Evolutionary conservation across 2,329 filamentous ascomycete genomes (phyloP).

Genomic region (Lasiodiplodia theobromae): DNA sequence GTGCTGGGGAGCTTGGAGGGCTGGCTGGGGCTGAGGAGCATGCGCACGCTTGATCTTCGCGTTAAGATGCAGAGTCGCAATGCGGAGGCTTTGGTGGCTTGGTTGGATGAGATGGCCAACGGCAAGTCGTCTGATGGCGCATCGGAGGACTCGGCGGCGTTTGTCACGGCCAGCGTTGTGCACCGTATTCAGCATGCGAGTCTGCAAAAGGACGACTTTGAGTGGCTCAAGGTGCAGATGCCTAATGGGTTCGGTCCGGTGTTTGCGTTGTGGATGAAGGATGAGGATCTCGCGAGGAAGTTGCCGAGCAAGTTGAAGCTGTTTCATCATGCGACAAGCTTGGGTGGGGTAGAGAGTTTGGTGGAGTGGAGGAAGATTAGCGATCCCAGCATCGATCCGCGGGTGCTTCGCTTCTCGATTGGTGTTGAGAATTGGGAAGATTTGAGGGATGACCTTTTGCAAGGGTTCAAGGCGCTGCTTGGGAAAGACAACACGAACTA

Average conservation of each 20-base stretch:
- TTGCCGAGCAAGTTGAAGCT: conserved; percentile 80
- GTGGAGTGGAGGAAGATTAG: conserved; percentile 97
- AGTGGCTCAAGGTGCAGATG: conserved; percentile 88
- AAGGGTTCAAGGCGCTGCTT: conserved; percentile 37
- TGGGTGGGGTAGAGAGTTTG: conserved; percentile 92
- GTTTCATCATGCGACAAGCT: conserved; percentile 93
- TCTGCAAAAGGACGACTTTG: conserved; percentile 69
- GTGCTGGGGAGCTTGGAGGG: conserved; percentile 91
- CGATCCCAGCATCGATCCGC: conserved; percentile 74
- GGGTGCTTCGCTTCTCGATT: conserved; percentile 80
- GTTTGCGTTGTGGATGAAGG: conserved; percentile 75
- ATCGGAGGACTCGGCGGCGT: conserved; percentile 33
- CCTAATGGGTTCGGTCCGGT: conserved; percentile 88
- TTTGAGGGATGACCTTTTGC: conserved; percentile 72
- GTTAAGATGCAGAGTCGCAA: conserved; percentile 78
- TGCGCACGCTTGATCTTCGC: conserved; percentile 85
- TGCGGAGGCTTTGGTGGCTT: conserved; percentile 72
- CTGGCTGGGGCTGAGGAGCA: conserved; percentile 87
- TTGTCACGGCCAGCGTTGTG: conserved; percentile 58
- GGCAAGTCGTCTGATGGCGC: too few species aligned
- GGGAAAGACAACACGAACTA: not conserved
- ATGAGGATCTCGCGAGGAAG: conserved; percentile 65
- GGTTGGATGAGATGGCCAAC: conserved; percentile 61
- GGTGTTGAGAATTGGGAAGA: conserved; percentile 90
- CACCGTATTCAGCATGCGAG: conserved; percentile 70